Evolutionary conservation across 176 grass and related monocot genomes (phyloP), one percentile per base, ranked within the genome.

Genomic region (Lolium perenne): DNA sequence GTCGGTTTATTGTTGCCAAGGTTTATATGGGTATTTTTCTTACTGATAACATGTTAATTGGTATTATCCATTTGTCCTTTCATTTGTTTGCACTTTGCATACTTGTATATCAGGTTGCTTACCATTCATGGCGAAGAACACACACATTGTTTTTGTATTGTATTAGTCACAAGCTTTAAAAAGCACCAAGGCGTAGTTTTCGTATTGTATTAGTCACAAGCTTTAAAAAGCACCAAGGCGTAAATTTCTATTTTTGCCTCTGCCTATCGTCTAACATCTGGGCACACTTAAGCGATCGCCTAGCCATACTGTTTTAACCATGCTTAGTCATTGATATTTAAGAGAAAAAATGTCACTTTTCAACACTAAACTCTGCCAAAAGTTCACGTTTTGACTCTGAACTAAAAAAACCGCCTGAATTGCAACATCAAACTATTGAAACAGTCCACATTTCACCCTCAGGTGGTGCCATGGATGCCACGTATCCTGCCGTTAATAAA

Each of bases 1-100:
- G 8, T 91, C 56, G 93, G 96, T 78, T 74, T 98, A 74, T 88
- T 98, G 68, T 48, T 98, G 79, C 96, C 96, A n/a, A 94, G 62
- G 76, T 86, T 83, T 71, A 53, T 91, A 91, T 95, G 91, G 90
- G 93, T 93, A 92, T 87, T 83, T 70, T 89, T 65, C 74, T 81
- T 78, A 38, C 25, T 88, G 43, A 71, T 63, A 59, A 75, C 23
- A 59, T 82, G 23, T 83, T 16, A 87, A 17, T 74, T 87, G 80
- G 25, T 68, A 10, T 16, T 67, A 79, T 48, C 25, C 60, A 5
- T 68, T 58, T 49, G 2, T 21, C 18, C 0, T 23, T 57, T 56
- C 5, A 35, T 87, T 78, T 38, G 21, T 77, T 25, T 17, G 54
- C 12, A 23, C 72, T 81, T 25, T 12, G 21, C 13, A 15, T 80